These are phyloP conservation scores for Brassica hybrid DNA, from an alignment of 441 rosid genomes.

Conservation along the genomic window DNA sequence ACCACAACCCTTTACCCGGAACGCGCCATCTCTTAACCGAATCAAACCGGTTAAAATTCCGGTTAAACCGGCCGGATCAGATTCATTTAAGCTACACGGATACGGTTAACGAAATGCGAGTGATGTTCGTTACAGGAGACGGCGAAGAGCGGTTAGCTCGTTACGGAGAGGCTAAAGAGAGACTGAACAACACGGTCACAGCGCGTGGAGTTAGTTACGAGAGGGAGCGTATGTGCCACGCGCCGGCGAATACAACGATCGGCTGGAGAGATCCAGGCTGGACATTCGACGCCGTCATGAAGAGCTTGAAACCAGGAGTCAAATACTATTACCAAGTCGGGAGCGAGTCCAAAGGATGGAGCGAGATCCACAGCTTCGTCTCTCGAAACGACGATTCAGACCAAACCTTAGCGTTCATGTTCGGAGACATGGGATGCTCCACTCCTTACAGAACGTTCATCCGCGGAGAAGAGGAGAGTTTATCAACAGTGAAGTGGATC, in stretches of 20 bases:
- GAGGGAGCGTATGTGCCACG: slow-evolving; percentile 76
- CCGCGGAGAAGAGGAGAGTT: slow-evolving; percentile 81
- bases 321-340: slow-evolving; percentile 89
- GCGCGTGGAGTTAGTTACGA: slow-evolving; percentile 74
- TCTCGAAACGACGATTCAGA: slow-evolving; percentile 60
- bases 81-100: slow-evolving; percentile 77
- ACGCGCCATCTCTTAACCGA: slow-evolving; percentile 58
- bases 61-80: slow-evolving; percentile 66
- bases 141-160: slow-evolving; percentile 63
- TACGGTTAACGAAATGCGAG: slow-evolving; percentile 80
- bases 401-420: slow-evolving; percentile 73
- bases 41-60: slow-evolving; percentile 55
- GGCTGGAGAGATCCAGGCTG: slow-evolving; percentile 99
- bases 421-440: slow-evolving; percentile 89
- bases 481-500: slow-evolving; percentile 82
- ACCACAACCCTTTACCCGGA: slow-evolving; percentile 82
- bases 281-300: slow-evolving; percentile 72
- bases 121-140: slow-evolving; percentile 76
- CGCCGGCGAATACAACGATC: slow-evolving; percentile 73
- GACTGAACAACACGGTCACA: slow-evolving; percentile 38
- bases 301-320: slow-evolving; percentile 57
- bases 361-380: slow-evolving; percentile 62
- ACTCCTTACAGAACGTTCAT: slow-evolving; percentile 73
- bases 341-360: slow-evolving; percentile 81
- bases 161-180: slow-evolving; percentile 62